Conservation (phyloP, 1,284 basidiomycete genomes). For the Phaffia rhodozyma region DNA sequence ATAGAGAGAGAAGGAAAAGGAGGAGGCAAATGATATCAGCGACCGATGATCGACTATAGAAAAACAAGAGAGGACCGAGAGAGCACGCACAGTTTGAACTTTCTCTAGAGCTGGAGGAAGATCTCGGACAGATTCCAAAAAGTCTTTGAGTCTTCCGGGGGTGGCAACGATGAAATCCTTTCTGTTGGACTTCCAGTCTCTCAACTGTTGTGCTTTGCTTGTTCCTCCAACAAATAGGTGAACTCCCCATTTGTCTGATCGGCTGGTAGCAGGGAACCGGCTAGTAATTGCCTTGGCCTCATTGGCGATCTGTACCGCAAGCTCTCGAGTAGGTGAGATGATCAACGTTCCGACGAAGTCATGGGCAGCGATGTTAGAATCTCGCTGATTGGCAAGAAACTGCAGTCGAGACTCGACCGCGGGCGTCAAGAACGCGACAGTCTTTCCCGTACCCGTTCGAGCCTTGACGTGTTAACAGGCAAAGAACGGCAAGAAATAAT, state of each 20-base stretch:
- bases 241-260: constrained; percentile 5
- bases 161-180: constrained; percentile 87
- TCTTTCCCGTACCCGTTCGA: constrained; percentile 91
- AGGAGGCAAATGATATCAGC: not conserved
- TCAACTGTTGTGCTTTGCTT: constrained; percentile 53
- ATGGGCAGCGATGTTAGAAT: constrained; percentile 26
- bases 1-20: not conserved
- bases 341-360: constrained; percentile 61
- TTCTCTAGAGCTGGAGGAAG: constrained; percentile 46
- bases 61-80: not conserved
- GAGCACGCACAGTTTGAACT: constrained; percentile 47
- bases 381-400: constrained; percentile 23
- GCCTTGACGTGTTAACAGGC: constrained; percentile 58
- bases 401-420: constrained; percentile 62
- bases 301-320: constrained; percentile 84
- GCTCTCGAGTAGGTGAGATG: constrained; percentile 85
- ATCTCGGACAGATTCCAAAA: constrained; percentile 52
- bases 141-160: constrained; percentile 75
- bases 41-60: not conserved
- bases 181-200: constrained; percentile 50
- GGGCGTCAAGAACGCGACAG: constrained; percentile 77
- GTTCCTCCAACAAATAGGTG: constrained; percentile 67
- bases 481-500: not conserved
- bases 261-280: constrained; percentile 27
- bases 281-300: constrained; percentile 66